phyloP scores from a whole-genome alignment of 352 stramenopile species.

The Halophytophthora batemanensis region DNA sequence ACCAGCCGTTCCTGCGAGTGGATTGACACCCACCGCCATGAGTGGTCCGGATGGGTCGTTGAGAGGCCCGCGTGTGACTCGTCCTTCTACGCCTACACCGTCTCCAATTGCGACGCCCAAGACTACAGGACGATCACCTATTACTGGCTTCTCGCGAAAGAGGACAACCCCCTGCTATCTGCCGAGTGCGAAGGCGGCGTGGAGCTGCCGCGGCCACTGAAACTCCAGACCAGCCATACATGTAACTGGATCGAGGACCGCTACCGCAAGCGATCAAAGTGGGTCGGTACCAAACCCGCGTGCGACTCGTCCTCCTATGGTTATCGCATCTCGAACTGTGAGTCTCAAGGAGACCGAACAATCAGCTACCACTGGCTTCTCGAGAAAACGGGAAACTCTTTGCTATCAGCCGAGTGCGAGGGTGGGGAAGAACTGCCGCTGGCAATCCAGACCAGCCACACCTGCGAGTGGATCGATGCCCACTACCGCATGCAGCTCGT shows the following conservation, averaged over 20 bases:
- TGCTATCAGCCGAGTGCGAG: conserved; percentile 25
- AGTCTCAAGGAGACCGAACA: too few species aligned
- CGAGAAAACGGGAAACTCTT: conserved; percentile 2
- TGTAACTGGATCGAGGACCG: too few species aligned
- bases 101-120: conserved; percentile 21
- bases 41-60: conserved; percentile 25
- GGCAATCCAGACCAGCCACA: too few species aligned
- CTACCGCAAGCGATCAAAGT: conserved; percentile 27
- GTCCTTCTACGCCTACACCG: conserved; percentile 26
- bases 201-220: too few species aligned
- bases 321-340: too few species aligned
- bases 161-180: conserved; percentile 9
- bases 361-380: too few species aligned
- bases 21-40: too few species aligned
- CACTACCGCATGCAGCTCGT: too few species aligned
- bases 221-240: too few species aligned
- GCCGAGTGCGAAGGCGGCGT: conserved; percentile 23
- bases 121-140: conserved; percentile 13
- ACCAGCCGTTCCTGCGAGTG: conserved; percentile 51
- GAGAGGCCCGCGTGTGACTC: conserved; percentile 27
- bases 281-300: conserved; percentile 16
- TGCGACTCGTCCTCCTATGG: too few species aligned
- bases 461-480: too few species aligned
- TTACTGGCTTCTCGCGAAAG: conserved; percentile 26
- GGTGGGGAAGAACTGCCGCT: conserved; percentile 11